Evolutionary conservation across 352 stramenopile species (phyloP), one percentile per base, ranked within the genome.

Genomic region (Pythium oligandrum): DNA sequence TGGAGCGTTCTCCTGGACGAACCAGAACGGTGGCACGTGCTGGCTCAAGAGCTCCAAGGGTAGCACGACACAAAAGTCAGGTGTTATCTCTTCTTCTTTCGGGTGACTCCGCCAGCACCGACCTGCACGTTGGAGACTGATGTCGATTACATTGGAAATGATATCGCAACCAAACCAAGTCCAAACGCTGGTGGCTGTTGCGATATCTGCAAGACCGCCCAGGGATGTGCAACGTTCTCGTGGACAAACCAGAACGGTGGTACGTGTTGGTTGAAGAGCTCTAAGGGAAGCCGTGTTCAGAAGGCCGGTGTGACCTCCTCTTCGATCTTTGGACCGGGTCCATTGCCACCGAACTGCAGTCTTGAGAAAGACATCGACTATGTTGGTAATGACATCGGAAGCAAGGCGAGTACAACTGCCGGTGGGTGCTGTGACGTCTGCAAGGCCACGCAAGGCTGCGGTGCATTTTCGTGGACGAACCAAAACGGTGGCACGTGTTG

Each of bases 401-500:
- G 50, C 38, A 58, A 51, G 3, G 36, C 40, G 5, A 76, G 68
- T 7, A 12, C 56, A 1, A 52, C 57, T 2, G 68, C 66, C 0
- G 70, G 62, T 35, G 57, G 57, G 2, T 83, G 63, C 45, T 83
- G 75, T 35, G 43, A 40, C 31, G 44, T 78, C 36, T 86, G 72
- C 38, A 31, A 53, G 4, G 30, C 48, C 3, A 57, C 42, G 7
- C 57, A 31, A 4, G 59, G 52, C 17, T 86, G 75, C 44, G 64
- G 66, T 1, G 70, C 68, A 0, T 86, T 68, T 61, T 66, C 71
- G 0, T 86, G 75, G 75, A 78, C 51, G 11, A 68, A 62, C 45
- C 61, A 64, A 54, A 78, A 71, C 35, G 54, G 63, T 11, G 73
- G 73, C 6, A 81, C 66, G 6, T 79, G 71, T 43, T 83, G 64